Evolutionary conservation across 345 rosid genomes (phyloP).

Genomic region (Populus deltoides): DNA sequence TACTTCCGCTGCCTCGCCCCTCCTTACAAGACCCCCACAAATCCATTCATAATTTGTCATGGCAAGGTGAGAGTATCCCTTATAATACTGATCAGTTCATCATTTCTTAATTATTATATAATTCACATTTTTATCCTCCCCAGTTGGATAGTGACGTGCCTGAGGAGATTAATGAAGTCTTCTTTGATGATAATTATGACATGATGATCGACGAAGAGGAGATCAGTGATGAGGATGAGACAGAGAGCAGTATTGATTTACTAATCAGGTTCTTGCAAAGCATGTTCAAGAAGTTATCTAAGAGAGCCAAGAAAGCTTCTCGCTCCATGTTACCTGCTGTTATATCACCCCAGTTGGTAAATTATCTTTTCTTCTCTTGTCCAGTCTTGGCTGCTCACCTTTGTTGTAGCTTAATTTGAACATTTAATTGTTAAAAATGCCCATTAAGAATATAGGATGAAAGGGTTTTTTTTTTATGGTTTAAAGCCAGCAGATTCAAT

Average conservation of each 20-base stretch:
- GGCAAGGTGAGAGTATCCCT: slow-evolving; percentile 11
- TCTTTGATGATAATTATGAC: slow-evolving; percentile 36
- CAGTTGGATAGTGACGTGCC: slow-evolving; percentile 45
- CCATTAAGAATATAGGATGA: no score
- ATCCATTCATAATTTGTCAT: slow-evolving; percentile 8
- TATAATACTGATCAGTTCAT: neutral
- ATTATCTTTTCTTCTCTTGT: neutral
- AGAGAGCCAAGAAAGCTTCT: slow-evolving; percentile 69
- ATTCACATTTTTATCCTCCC: neutral
- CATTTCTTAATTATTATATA: neutral
- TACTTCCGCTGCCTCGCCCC: neutral
- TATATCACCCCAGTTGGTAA: slow-evolving; percentile 65
- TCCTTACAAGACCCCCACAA: neutral
- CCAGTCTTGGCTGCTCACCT: neutral
- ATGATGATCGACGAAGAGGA: slow-evolving; percentile 35
- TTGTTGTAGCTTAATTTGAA: neutral
- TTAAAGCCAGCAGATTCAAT: no score
- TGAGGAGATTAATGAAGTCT: slow-evolving; percentile 37
- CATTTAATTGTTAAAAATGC: no score
- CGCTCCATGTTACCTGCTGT: slow-evolving; percentile 60
- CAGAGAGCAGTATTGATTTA: slow-evolving; percentile 73
- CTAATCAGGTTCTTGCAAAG: slow-evolving; percentile 58
- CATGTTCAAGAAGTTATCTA: slow-evolving; percentile 59
- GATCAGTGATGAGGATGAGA: slow-evolving; percentile 47
- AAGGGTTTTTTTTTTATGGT: no score